Evolutionary conservation across 768 basidiomycete species (phyloP).

Genomic region (Amanita pallidorosea): DNA sequence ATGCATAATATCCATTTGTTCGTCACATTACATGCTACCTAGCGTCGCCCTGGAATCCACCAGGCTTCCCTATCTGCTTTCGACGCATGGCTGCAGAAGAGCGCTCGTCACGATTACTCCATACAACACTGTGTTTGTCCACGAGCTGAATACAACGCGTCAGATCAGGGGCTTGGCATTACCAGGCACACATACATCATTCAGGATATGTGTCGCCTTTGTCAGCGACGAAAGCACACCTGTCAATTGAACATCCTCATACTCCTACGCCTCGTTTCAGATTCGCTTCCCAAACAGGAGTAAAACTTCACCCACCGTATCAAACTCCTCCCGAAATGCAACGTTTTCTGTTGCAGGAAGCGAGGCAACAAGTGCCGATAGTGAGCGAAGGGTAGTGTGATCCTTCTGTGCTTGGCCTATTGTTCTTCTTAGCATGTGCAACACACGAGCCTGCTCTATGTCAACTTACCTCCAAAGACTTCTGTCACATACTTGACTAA

Average conservation of each 20-base stretch:
- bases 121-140: conserved; percentile 65
- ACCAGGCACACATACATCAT: conserved; percentile 53
- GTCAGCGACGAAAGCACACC: conserved; percentile 82
- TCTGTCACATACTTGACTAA: conserved; percentile 81
- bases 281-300: conserved; percentile 1
- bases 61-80: conserved; percentile 41
- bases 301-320: conserved; percentile 45
- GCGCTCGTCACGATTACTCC: conserved; percentile 32
- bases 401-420: conserved; percentile 69
- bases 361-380: conserved; percentile 79
- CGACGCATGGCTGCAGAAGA: conserved; percentile 36
- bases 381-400: conserved; percentile 70
- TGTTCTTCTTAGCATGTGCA: conserved; percentile 1
- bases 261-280: conserved; percentile 55
- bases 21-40: neutral
- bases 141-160: conserved; percentile 38
- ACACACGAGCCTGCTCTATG: conserved; percentile 1
- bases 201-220: conserved; percentile 77
- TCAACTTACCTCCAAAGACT: conserved; percentile 54
- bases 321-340: conserved; percentile 80
- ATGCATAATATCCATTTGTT: neutral
- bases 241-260: conserved; percentile 90
- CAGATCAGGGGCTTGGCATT: neutral
- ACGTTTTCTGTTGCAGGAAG: conserved; percentile 80
- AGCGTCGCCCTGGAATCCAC: conserved; percentile 36